Evolutionary conservation across 306 rosid species (phyloP).

Genomic region (Lupinus albus): DNA sequence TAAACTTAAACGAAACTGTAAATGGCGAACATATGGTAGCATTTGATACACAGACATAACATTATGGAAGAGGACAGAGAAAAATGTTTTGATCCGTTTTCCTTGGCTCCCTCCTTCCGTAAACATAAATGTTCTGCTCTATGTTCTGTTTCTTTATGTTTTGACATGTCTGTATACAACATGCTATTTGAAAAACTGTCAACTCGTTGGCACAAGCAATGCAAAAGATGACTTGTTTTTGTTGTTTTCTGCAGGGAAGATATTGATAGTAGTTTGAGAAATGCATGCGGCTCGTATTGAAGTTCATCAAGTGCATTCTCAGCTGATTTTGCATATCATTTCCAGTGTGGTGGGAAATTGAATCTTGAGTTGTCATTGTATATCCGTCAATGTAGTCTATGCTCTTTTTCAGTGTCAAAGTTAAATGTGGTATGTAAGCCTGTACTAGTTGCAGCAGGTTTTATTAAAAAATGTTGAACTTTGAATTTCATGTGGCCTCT

Average conservation of each 20-base stretch:
- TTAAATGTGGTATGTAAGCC: conserved; percentile 35
- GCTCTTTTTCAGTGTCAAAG: conserved; percentile 2
- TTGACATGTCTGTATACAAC: too few species aligned
- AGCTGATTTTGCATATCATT: conserved; percentile 26
- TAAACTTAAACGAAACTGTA: background rate
- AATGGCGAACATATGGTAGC: background rate
- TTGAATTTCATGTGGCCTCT: conserved; percentile 4
- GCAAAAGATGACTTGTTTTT: conserved; percentile 25
- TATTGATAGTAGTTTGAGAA: conserved; percentile 38
- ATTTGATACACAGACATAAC: too few species aligned
- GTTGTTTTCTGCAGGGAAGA: conserved; percentile 61
- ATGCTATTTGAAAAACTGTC: conserved; percentile 3
- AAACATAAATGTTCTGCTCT: too few species aligned
- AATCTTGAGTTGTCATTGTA: conserved; percentile 4
- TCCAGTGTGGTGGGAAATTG: background rate
- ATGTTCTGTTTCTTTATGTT: too few species aligned
- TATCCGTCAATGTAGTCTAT: conserved; percentile 14
- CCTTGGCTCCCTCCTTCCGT: too few species aligned
- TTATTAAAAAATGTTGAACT: conserved; percentile 24
- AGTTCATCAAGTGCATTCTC: conserved; percentile 17
- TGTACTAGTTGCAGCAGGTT: conserved; percentile 11
- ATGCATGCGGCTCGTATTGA: conserved; percentile 8
- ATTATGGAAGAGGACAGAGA: too few species aligned
- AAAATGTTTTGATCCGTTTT: too few species aligned
- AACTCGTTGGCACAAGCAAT: conserved; percentile 9